Evolutionary conservation across 805 yeast species (phyloP).

Genomic region (Debaryomyces hansenii): DNA sequence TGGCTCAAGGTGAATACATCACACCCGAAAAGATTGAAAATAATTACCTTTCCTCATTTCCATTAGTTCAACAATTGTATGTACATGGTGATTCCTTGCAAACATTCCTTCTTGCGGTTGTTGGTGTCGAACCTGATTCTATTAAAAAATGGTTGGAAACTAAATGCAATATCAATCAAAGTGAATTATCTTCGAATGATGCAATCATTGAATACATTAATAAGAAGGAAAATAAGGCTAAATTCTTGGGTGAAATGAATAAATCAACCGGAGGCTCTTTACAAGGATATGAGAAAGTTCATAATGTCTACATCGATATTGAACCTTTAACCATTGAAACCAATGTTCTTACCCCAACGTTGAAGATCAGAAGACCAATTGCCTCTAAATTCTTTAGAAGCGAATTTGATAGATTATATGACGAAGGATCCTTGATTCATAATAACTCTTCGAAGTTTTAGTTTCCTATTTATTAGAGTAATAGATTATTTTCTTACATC

Average conservation of each 20-base stretch:
- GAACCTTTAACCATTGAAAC: constrained; percentile 41
- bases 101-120: constrained; percentile 28
- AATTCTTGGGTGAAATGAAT: constrained; percentile 24
- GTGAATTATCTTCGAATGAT: constrained; percentile 4
- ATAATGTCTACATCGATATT: constrained; percentile 34
- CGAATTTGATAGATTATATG: constrained; percentile 30
- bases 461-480: neutral
- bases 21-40: constrained; percentile 42
- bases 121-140: constrained; percentile 25
- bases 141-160: constrained; percentile 14
- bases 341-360: constrained; percentile 42
- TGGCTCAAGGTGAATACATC: constrained; percentile 45
- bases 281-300: constrained; percentile 39
- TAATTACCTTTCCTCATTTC: constrained; percentile 28
- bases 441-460: neutral
- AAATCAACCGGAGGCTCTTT: constrained; percentile 19
- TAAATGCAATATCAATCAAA: constrained; percentile 9
- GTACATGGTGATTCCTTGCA: constrained; percentile 33
- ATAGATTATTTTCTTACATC: neutral
- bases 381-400: constrained; percentile 28
- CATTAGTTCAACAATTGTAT: constrained; percentile 27
- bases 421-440: constrained; percentile 31
- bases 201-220: constrained; percentile 24
- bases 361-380: constrained; percentile 43
- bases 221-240: constrained; percentile 17